These are phyloP conservation scores for Leccinum subfulvum DNA, from an alignment of 1,284 basidiomycete species.

Conservation along the genomic window DNA sequence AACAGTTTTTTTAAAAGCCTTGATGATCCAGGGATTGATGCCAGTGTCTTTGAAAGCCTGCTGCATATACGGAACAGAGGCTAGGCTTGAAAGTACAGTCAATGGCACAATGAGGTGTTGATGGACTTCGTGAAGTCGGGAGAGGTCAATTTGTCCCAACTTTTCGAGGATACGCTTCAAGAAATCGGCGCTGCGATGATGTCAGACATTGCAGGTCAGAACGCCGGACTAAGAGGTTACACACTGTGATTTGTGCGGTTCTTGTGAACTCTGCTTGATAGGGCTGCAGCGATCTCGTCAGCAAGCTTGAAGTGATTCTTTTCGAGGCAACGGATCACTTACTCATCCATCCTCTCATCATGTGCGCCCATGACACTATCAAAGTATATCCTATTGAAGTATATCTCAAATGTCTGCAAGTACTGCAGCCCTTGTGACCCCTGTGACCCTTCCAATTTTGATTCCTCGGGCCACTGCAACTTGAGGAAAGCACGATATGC, in stretches of 20 bases:
- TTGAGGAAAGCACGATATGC: conserved; percentile 5
- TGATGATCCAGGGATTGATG: conserved; percentile 1
- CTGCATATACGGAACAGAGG: background rate
- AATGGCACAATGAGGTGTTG: conserved; percentile 6
- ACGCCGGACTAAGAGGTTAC: background rate
- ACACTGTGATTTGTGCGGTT: background rate
- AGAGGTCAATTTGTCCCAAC: background rate
- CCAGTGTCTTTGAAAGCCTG: background rate
- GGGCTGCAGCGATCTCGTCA: background rate
- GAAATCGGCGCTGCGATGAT: background rate
- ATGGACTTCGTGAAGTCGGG: background rate
- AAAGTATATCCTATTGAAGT: conserved; percentile 42
- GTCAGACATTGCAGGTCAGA: background rate
- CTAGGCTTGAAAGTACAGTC: conserved; percentile 7
- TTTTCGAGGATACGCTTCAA: conserved; percentile 2
- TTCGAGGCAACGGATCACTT: background rate
- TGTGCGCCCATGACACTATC: background rate
- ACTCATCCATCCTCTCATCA: background rate
- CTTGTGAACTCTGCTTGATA: background rate
- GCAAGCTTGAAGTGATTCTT: background rate
- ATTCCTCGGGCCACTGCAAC: background rate
- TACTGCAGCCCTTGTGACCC: background rate
- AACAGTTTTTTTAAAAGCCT: background rate
- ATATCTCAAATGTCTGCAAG: conserved; percentile 41
- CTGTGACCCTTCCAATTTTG: background rate